Evolutionary conservation across 495 filamentous ascomycete genomes (phyloP).

Genomic region (Aspergillus affinis): DNA sequence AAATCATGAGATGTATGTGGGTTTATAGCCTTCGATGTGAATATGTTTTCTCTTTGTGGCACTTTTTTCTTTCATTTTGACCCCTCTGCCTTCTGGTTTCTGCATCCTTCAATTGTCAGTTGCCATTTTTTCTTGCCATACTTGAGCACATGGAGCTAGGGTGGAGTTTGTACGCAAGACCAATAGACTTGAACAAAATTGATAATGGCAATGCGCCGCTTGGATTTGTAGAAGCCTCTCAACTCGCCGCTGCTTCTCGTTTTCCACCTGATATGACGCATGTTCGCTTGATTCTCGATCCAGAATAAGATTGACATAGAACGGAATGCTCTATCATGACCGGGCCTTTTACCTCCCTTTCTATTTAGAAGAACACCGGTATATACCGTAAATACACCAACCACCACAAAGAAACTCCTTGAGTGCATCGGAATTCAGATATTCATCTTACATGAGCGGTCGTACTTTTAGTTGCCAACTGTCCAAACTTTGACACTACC

Average conservation of each 20-base stretch:
- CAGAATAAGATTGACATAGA: neutral
- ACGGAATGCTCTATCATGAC: no score
- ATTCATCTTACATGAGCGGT: neutral
- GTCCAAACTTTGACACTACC: slow-evolving; percentile 73
- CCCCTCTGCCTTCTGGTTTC: neutral
- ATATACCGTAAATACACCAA: neutral
- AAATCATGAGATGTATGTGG: slow-evolving; percentile 14
- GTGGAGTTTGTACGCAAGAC: no score
- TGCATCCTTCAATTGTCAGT: neutral
- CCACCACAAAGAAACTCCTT: no score
- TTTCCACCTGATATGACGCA: neutral
- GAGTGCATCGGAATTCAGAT: no score
- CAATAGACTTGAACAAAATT: no score
- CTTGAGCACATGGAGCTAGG: no score
- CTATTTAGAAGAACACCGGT: neutral
- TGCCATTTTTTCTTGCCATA: neutral
- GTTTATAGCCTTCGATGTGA: slow-evolving; percentile 1
- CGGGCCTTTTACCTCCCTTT: no score
- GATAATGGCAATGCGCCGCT: no score
- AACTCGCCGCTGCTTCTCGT: neutral
- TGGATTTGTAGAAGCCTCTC: neutral
- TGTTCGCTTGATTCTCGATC: neutral
- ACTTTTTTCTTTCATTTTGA: neutral
- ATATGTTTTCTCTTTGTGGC: neutral
- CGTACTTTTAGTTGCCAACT: slow-evolving; percentile 31